A percentile compares a stretch with the other conserved stretches of the same genome.
phyloP scores from a whole-genome alignment of 306 rosid genomes.

The Heteromeles arbutifolia region DNA sequence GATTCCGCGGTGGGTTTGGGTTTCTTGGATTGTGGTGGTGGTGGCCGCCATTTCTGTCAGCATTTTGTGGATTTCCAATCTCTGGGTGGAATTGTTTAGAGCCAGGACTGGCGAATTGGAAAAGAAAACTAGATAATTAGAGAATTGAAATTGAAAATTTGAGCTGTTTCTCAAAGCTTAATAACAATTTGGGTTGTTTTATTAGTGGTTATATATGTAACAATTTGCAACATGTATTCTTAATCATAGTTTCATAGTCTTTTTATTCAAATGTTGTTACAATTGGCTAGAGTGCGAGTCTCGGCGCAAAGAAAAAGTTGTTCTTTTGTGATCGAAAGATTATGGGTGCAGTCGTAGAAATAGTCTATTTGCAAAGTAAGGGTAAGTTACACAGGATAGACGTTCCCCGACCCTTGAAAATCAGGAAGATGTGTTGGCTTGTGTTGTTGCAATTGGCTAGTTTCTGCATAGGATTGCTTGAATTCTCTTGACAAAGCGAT shows the following conservation, averaged over 20 bases:
- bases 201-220: background rate
- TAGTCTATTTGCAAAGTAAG: no score
- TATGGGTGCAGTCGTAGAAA: no score
- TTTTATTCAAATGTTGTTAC: background rate
- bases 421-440: no score
- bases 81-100: constrained; percentile 58
- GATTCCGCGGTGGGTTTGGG: constrained; percentile 78
- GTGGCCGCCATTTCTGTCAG: constrained; percentile 64
- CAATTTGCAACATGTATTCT: background rate
- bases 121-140: constrained; percentile 39
- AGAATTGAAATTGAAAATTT: background rate
- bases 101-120: constrained; percentile 39
- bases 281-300: no score
- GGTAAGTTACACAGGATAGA: fast-evolving
- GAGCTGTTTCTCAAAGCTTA: background rate
- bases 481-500: no score
- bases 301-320: no score
- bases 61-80: constrained; percentile 72
- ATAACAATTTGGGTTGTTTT: constrained; percentile 6
- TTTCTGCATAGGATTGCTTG: background rate
- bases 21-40: constrained; percentile 75
- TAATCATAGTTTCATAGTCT: background rate
- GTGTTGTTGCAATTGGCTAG: background rate
- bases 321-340: no score
- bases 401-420: no score